Conservation (phyloP, 2,329 filamentous ascomycete genomes). For the Epichloe elymi region DNA sequence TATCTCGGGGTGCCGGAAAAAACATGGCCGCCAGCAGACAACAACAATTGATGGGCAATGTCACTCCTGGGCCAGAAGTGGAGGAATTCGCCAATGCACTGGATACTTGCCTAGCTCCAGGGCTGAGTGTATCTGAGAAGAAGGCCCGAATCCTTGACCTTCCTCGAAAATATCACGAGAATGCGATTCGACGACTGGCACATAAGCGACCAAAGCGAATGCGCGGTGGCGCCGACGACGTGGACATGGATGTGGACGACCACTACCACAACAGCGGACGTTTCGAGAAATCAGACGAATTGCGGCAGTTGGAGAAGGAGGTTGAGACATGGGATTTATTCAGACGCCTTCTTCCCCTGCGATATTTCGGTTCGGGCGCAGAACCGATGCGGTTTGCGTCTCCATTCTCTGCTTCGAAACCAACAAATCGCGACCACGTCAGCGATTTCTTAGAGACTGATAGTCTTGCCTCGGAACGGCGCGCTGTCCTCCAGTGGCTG, state of each 20-base stretch:
- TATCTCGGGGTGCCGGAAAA: neutral
- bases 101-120: constrained; percentile 54
- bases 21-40: constrained; percentile 2
- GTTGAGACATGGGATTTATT: constrained; percentile 85
- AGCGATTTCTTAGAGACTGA: constrained; percentile 64
- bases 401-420: constrained; percentile 16
- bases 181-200: constrained; percentile 27
- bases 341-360: constrained; percentile 56
- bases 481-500: constrained; percentile 73
- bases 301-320: constrained; percentile 59
- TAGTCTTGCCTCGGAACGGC: constrained; percentile 61
- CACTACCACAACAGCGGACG: neutral
- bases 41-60: constrained; percentile 14
- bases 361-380: constrained; percentile 34
- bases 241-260: constrained; percentile 45
- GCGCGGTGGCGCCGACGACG: constrained; percentile 27
- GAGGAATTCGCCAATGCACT: constrained; percentile 75
- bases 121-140: constrained; percentile 37
- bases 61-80: constrained; percentile 65
- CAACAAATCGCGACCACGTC: constrained; percentile 18
- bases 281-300: constrained; percentile 11
- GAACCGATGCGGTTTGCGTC: constrained; percentile 19
- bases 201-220: constrained; percentile 16
- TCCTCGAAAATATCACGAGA: constrained; percentile 41
- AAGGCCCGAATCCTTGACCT: constrained; percentile 56